A percentile compares a stretch with the other conserved stretches of the same genome.
Conservation (phyloP, 2,329 filamentous ascomycete species). For the Teratosphaeria epicoccoides region DNA sequence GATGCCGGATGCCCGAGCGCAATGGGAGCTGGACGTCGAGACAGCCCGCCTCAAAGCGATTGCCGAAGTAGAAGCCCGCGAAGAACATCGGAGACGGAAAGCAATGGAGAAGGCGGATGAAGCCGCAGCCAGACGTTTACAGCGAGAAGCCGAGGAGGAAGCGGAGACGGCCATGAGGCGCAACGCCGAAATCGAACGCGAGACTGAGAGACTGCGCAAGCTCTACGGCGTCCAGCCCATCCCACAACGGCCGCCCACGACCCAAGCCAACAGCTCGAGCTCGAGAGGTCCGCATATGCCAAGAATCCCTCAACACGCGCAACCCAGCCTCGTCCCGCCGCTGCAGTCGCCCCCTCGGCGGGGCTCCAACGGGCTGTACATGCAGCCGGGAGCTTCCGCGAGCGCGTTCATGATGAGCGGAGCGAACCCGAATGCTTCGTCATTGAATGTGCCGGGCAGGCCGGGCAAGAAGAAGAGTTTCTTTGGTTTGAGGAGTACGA, state of each 20-base stretch:
- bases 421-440: slow-evolving; percentile 14
- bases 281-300: slow-evolving; percentile 11
- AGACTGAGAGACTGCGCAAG: slow-evolving; percentile 62
- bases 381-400: slow-evolving; percentile 20
- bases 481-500: slow-evolving; percentile 25
- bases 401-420: slow-evolving; percentile 26
- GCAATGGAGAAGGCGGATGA: slow-evolving; percentile 52
- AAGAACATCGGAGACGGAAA: slow-evolving; percentile 39
- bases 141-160: slow-evolving; percentile 44
- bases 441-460: slow-evolving; percentile 6
- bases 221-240: slow-evolving; percentile 50
- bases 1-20: slow-evolving; percentile 39
- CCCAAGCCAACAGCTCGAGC: slow-evolving; percentile 4
- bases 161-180: slow-evolving; percentile 44
- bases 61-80: slow-evolving; percentile 34
- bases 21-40: slow-evolving; percentile 44
- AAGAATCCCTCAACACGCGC: slow-evolving; percentile 14
- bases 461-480: slow-evolving; percentile 28
- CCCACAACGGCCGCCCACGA: not conserved
- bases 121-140: slow-evolving; percentile 44
- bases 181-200: slow-evolving; percentile 51
- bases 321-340: slow-evolving; percentile 8
- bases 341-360: slow-evolving; percentile 8
- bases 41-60: slow-evolving; percentile 37
- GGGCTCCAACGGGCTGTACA: slow-evolving; percentile 19